A percentile compares a stretch with the other conserved stretches of the same genome.
These are phyloP conservation scores for Celoporthe dispersa DNA, from an alignment of 2,329 filamentous ascomycete genomes.

Conservation along the genomic window DNA sequence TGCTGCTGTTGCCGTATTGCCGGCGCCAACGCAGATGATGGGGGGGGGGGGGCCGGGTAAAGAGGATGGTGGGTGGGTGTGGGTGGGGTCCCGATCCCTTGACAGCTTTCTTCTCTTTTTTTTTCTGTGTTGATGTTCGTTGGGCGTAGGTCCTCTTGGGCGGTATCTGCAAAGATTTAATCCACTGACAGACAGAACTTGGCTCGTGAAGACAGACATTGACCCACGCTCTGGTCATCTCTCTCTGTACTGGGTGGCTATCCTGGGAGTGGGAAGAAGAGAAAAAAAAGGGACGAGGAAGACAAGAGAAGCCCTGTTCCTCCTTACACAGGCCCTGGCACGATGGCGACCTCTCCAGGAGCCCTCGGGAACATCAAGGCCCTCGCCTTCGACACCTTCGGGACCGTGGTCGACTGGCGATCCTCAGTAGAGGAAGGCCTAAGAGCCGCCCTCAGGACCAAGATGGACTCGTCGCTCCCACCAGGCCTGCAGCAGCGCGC, in stretches of 20 bases:
- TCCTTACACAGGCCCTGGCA: not conserved
- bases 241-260: no score
- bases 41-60: not conserved
- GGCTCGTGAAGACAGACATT: no score
- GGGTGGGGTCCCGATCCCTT: not conserved
- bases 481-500: conserved; percentile 52
- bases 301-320: no score
- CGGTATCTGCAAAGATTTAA: no score
- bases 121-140: not conserved
- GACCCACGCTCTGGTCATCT: no score
- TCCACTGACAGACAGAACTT: no score
- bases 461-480: conserved; percentile 53
- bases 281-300: no score
- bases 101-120: not conserved
- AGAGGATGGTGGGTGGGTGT: not conserved
- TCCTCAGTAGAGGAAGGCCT: conserved; percentile 64
- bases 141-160: no score
- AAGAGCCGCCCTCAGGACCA: conserved; percentile 53
- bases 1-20: conserved; percentile 3
- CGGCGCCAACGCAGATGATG: conserved; percentile 1
- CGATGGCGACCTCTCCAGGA: conserved; percentile 26
- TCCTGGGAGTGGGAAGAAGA: no score
- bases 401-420: conserved; percentile 82
- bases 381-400: conserved; percentile 77
- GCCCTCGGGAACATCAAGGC: conserved; percentile 50